These are phyloP conservation scores for Fonsecaea erecta DNA, from an alignment of 2,329 filamentous ascomycete species.

Conservation along the genomic window DNA sequence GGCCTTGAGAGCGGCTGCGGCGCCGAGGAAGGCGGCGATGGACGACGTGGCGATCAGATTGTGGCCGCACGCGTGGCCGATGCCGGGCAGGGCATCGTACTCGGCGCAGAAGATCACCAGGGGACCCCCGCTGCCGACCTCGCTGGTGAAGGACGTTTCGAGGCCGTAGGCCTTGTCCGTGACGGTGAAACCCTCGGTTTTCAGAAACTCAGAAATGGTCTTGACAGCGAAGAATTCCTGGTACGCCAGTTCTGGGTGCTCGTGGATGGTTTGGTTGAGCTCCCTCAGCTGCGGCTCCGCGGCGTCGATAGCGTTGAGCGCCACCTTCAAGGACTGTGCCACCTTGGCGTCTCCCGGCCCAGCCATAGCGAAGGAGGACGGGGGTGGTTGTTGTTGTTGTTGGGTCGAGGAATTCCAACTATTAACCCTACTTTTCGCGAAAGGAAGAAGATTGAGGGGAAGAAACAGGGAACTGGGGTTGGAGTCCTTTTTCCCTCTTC, in stretches of 20 bases:
- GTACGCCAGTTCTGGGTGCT: constrained; percentile 58
- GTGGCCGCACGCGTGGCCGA: constrained; percentile 50
- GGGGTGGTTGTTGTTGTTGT: neutral
- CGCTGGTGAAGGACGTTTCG: constrained; percentile 57
- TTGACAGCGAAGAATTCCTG: constrained; percentile 54
- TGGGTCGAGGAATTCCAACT: neutral
- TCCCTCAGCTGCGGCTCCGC: neutral
- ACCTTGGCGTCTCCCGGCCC: neutral
- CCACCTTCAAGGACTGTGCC: neutral
- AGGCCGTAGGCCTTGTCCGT: constrained; percentile 57
- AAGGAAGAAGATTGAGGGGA: neutral
- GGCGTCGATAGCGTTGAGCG: constrained; percentile 4
- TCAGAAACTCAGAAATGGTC: constrained; percentile 13
- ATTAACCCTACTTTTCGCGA: neutral
- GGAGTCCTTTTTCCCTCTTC: too few species aligned
- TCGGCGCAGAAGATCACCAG: constrained; percentile 47
- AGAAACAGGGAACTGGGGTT: neutral
- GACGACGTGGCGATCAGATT: constrained; percentile 48
- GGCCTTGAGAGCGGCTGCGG: constrained; percentile 40
- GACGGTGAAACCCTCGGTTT: constrained; percentile 40
- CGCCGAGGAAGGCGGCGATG: constrained; percentile 44
- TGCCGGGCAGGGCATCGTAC: constrained; percentile 49
- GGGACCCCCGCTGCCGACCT: constrained; percentile 48
- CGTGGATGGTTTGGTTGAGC: constrained; percentile 42
- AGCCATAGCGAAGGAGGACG: neutral